A percentile compares a stretch with the other conserved stretches of the same genome.
Evolutionary conservation across 106 monocot genomes (phyloP).

Genomic region (Triglochin maritima): DNA sequence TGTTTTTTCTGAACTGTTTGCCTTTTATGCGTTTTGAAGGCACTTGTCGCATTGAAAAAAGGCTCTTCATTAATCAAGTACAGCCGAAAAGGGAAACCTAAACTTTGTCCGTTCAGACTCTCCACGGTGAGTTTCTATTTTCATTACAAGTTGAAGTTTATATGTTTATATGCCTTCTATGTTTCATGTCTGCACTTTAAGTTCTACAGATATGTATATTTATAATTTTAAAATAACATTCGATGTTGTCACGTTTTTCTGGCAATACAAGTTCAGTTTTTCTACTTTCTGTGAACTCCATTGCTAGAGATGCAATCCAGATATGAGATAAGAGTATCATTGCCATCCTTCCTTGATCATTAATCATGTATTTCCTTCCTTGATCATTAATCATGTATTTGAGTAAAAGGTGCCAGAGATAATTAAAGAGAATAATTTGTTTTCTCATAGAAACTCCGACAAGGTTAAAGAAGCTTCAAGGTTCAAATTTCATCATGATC

Average conservation of each 20-base stretch:
- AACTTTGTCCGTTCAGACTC: constrained; percentile 44
- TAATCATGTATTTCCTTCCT: background rate
- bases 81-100: constrained; percentile 50
- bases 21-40: constrained; percentile 19
- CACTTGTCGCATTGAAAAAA: constrained; percentile 42
- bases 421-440: too few relatives aligned
- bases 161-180: background rate
- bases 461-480: too few relatives aligned
- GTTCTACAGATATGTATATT: background rate
- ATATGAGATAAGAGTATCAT: background rate
- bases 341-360: background rate
- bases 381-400: too few relatives aligned
- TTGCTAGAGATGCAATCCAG: background rate
- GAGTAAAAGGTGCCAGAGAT: too few relatives aligned
- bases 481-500: too few relatives aligned
- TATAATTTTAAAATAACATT: background rate
- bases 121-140: constrained; percentile 30
- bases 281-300: background rate
- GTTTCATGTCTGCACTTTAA: background rate
- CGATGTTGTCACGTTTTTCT: background rate
- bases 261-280: background rate
- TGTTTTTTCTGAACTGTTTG: background rate
- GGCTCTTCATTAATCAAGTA: constrained; percentile 48
- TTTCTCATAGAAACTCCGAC: too few relatives aligned
- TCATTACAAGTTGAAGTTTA: background rate